These are phyloP conservation scores for Metschnikowia aberdeeniae DNA, from an alignment of 805 yeast species.

Conservation along the genomic window DNA sequence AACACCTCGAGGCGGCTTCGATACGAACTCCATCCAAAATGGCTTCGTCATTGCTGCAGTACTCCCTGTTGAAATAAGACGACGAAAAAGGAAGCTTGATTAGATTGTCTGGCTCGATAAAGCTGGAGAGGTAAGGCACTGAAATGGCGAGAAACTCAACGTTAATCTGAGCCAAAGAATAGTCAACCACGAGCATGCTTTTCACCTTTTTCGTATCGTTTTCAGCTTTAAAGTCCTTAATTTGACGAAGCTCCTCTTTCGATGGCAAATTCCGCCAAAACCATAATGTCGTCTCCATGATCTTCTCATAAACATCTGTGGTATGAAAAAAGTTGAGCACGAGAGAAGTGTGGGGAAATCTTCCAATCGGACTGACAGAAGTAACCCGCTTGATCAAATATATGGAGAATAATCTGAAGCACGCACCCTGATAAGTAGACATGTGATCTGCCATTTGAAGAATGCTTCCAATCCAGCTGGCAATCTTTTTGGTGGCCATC, in stretches of 20 bases:
- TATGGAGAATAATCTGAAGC: slow-evolving; percentile 33
- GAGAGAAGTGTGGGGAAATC: slow-evolving; percentile 28
- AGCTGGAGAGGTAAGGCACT: slow-evolving; percentile 2
- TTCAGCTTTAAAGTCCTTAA: neutral
- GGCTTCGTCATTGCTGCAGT: slow-evolving; percentile 10
- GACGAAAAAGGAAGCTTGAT: slow-evolving; percentile 6
- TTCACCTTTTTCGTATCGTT: neutral
- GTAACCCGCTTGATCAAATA: slow-evolving; percentile 30
- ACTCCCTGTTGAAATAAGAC: slow-evolving; percentile 11
- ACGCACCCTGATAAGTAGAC: slow-evolving; percentile 15
- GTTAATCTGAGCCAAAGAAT: slow-evolving; percentile 5
- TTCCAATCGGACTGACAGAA: slow-evolving; percentile 22
- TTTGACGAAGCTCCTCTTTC: neutral
- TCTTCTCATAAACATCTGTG: slow-evolving; percentile 4
- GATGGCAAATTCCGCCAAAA: slow-evolving; percentile 6
- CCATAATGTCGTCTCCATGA: slow-evolving; percentile 1
- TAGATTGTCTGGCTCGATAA: slow-evolving; percentile 4
- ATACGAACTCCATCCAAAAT: slow-evolving; percentile 9
- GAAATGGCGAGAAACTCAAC: neutral
- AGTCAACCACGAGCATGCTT: slow-evolving; percentile 3
- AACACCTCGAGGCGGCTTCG: slow-evolving; percentile 5
- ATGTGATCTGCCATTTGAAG: slow-evolving; percentile 18
- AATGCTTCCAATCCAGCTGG: slow-evolving; percentile 23
- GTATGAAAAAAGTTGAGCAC: slow-evolving; percentile 47
- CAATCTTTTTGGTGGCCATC: slow-evolving; percentile 33